A percentile compares a stretch with the other conserved stretches of the same genome.
Conservation (phyloP, 2,329 filamentous ascomycete genomes). For the Alternaria panax region DNA sequence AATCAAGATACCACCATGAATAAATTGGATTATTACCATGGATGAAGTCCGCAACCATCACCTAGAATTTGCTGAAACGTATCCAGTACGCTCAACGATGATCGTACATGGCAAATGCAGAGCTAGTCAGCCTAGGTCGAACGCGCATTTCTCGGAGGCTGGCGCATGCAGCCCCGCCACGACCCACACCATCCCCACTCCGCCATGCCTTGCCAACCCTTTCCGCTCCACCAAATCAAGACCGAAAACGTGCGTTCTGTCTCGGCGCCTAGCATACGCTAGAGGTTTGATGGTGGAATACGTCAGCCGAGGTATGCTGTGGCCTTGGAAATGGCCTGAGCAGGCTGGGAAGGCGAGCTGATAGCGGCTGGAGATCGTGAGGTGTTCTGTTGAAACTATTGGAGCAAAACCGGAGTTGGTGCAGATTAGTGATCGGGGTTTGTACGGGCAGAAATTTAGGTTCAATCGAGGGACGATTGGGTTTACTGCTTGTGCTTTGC, state of each 20-base stretch:
- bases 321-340: constrained; percentile 20
- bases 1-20: constrained; percentile 13
- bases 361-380: not conserved
- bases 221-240: constrained; percentile 26
- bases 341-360: not conserved
- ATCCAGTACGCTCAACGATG: not conserved
- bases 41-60: not conserved
- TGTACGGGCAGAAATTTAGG: not conserved
- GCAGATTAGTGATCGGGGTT: not conserved
- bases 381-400: not conserved
- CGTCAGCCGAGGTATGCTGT: constrained; percentile 35
- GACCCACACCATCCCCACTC: not conserved
- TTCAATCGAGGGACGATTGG: not conserved
- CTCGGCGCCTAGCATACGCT: constrained; percentile 26
- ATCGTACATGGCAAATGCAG: not conserved
- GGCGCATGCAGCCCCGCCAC: not conserved
- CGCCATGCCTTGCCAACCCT: constrained; percentile 22
- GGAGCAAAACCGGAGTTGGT: not conserved
- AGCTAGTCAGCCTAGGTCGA: not conserved
- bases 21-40: not conserved
- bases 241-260: constrained; percentile 2
- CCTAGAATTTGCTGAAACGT: not conserved
- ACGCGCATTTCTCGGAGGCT: not conserved
- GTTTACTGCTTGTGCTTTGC: not conserved
- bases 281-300: constrained; percentile 1